phyloP scores from a whole-genome alignment of 2,329 filamentous ascomycete genomes.

The Pseudocercospora pini-densiflorae region DNA sequence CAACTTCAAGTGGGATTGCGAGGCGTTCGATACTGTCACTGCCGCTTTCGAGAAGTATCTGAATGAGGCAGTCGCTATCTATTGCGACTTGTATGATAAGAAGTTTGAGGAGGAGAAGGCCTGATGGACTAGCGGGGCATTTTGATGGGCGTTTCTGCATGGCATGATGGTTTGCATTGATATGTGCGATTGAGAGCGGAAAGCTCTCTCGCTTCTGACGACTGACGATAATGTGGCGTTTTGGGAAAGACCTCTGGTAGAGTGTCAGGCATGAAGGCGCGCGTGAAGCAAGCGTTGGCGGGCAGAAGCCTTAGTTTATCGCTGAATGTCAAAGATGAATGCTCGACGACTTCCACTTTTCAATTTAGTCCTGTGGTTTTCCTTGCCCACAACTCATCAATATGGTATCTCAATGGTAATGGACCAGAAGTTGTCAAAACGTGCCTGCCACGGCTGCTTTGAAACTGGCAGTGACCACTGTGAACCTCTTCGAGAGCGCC shows the following conservation, averaged over 20 bases:
- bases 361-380: too few species aligned
- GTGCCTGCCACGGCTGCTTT: neutral
- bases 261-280: neutral
- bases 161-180: neutral
- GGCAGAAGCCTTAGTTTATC: neutral
- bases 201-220: neutral
- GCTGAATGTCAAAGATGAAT: neutral
- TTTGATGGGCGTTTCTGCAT: neutral
- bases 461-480: neutral
- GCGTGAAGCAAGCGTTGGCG: neutral
- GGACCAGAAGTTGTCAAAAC: neutral
- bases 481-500: neutral
- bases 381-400: neutral
- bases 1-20: neutral
- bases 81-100: neutral
- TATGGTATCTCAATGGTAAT: too few species aligned
- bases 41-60: neutral
- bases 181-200: neutral
- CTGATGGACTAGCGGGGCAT: neutral
- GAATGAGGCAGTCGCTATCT: neutral
- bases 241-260: neutral
- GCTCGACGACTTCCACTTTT: too few species aligned
- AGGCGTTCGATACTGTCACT: neutral
- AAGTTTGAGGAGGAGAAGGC: neutral
- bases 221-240: neutral